Evolutionary conservation across 225 moss, liverwort and hornwort genomes (phyloP), one percentile per base, ranked within the genome.

Genomic region (Polytrichum formosum): DNA sequence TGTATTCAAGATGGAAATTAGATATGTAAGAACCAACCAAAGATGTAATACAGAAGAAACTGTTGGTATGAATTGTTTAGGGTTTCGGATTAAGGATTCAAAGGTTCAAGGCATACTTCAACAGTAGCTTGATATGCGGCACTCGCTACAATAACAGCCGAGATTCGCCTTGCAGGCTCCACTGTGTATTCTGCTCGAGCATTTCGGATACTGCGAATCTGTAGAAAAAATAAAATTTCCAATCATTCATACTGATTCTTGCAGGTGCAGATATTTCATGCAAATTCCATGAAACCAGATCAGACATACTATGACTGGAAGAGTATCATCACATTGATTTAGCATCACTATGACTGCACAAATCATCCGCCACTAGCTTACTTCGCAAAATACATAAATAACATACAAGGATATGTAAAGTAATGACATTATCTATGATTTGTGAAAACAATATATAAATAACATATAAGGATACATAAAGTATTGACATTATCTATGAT

Each of bases 101-200:
- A 20, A 66, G 69, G 29, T 1, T 10, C 6, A 1, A 33, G 27
- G 31, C 65, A 69, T 83, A 95, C 95, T 69, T 73, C 72, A 54
- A 91, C 75, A 64, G 75, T 82, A 54, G 62, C 18, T 64, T 66
- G 84, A 68, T 74, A 88, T 61, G 86, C 74, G 66, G 78, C 64
- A 67, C 71, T 86, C 65, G 86, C 90, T 59, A 92, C 92, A 70
- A 95, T 73, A n/a, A 83, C 71, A 54, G 92, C 95, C 73, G 90
- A 81, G 66, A 95, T 95, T 21, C 92, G 88, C 69, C 83, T 88
- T 16, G 88, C 92, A 77, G 92, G 92, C 72, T 95, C 95, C 55
- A 95, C 92, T 27, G 90, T 81, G 64, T 95, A 90, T 60, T 95
- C 90, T 77, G 91, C 91, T 78, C 88, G 81, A 18, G 91, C 95